Base-by-base conservation (phyloP, 257 asterid genomes). In the Petunia secreta region DNA sequence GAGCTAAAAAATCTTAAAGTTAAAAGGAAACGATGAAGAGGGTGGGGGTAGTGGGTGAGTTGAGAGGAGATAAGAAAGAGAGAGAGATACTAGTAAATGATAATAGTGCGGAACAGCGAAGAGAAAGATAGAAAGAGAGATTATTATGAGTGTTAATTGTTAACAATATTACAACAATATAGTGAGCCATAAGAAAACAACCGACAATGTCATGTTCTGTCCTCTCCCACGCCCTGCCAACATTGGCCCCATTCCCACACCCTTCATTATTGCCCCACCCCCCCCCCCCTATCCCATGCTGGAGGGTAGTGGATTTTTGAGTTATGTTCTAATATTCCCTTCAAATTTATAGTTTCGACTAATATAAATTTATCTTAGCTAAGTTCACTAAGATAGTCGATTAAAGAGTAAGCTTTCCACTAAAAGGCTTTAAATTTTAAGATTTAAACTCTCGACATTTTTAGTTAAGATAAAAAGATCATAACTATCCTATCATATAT, bases 191-290 rank as follows among this genome's bases (percentile, higher is more conserved):
- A 85, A 73, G 63, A 88, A 92, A 89, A 90, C 92, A 89, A 88
- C 95, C 93, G 98, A 95, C 98, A 93, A 88, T 63, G 98, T 95
- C 99, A 95, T 93, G 98, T 93, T 95, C 98, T 50, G 88, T 86
- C 97, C 94, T 91, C 93, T 90, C 97, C 97, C 99, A 95, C 98
- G 97, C 98, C 97, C 99, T 95, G 99, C 98, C 97, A 91, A 64
- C 66, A 79, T 69, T 64, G 73, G 75, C 65, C 82, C 82, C 76
- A 79, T 64, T 82, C 97, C 97, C 97, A 90, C 90, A 83, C 89
- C 63, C 80, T 81, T 85, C 95, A 94, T 91, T 89, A 94, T 90
- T 94, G 92, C 87, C 64, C 86, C 59, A 36, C 77, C 4, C 25
- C 63, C 9, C 44, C 2, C 1, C 44, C 44, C 16, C 3, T 1